Base-by-base conservation (phyloP, 163 green algal genomes). In the Scenedesmus sp. region DNA sequence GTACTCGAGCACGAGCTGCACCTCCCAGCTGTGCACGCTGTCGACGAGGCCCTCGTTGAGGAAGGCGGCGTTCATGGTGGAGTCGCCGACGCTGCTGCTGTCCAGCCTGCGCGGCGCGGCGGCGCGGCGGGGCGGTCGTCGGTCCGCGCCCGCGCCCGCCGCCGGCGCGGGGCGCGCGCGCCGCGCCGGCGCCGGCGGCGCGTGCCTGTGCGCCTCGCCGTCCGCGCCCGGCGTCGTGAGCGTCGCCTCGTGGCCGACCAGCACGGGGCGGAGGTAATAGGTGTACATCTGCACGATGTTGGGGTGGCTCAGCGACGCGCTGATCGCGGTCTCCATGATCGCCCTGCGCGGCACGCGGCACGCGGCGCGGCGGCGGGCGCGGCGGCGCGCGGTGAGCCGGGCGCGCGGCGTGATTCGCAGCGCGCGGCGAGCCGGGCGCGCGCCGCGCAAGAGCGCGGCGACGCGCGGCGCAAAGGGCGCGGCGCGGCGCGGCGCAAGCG, bases 201-300 rank as follows among this genome's bases (percentile, higher is more conserved):
- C 44, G 58, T 48, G 31, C 11, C 5, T 67, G 31, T 67, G 28
- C 44, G 31, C 44, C n/a, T n/a, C n/a, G n/a, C n/a, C n/a, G n/a
- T 60, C 53, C 5, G 6, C 6, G 22, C n/a, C 48, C 22, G 24
- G 28, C 24, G 28, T 5, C 4, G 18, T 76, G 11, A 76, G 28
- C 28, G 5, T 39, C 15, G 53, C 70, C 47, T 81, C 73, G 36
- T 70, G 70, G 4, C 60, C 73, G 18, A 75, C 77, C 56, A 80
- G 78, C 26, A 87, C 78, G 2, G 83, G 83, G 6, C 70, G 65
- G 6, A 87, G 56, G 24, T 78, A 78, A 45, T 87, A 87, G 4
- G 83, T 87, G 78, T 87, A 87, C 33, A 83, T 87, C 71, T 87
- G 82, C 39, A 86, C 81, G 44, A 87, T 81, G 70, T 84, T 87